These are phyloP conservation scores for Dothistroma pini DNA, from an alignment of 2,329 filamentous ascomycete species.

Conservation along the genomic window DNA sequence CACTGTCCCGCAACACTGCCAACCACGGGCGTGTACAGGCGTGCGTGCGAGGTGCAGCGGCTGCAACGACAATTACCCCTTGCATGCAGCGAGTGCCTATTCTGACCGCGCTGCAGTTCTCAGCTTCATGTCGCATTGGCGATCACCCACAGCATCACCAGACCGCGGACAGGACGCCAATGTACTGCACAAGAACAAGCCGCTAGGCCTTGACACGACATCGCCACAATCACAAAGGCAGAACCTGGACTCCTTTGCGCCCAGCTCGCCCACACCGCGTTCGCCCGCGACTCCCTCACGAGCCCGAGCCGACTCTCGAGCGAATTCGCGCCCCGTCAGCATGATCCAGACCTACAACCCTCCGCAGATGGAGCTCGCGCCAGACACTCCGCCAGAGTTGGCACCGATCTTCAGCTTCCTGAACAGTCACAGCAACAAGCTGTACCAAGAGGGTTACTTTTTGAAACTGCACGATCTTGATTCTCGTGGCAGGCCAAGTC, in stretches of 20 bases:
- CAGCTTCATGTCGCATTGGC: constrained; percentile 81
- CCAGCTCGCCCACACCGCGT: constrained; percentile 37
- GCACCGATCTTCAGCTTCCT: constrained; percentile 91
- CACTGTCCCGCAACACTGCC: background rate
- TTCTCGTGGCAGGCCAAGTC: constrained; percentile 78
- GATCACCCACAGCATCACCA: constrained; percentile 29
- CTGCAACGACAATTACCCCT: constrained; percentile 2
- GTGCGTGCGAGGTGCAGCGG: background rate
- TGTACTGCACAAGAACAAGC: constrained; percentile 16
- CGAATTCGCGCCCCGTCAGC: constrained; percentile 69
- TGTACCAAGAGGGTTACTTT: constrained; percentile 98
- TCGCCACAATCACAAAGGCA: constrained; percentile 16
- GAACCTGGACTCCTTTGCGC: constrained; percentile 8
- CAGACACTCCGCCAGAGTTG: constrained; percentile 86
- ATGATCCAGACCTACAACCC: constrained; percentile 85
- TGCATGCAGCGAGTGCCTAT: background rate
- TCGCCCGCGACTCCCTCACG: constrained; percentile 37
- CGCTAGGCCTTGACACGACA: constrained; percentile 27
- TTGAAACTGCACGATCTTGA: constrained; percentile 95
- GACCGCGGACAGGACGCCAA: constrained; percentile 16
- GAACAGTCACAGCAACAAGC: constrained; percentile 91
- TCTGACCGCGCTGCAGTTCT: constrained; percentile 56
- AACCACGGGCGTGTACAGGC: background rate
- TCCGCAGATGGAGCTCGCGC: constrained; percentile 76
- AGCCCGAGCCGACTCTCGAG: constrained; percentile 46